phyloP scores from a whole-genome alignment of 2,329 filamentous ascomycete species.

The Botrytis hyacinthi region DNA sequence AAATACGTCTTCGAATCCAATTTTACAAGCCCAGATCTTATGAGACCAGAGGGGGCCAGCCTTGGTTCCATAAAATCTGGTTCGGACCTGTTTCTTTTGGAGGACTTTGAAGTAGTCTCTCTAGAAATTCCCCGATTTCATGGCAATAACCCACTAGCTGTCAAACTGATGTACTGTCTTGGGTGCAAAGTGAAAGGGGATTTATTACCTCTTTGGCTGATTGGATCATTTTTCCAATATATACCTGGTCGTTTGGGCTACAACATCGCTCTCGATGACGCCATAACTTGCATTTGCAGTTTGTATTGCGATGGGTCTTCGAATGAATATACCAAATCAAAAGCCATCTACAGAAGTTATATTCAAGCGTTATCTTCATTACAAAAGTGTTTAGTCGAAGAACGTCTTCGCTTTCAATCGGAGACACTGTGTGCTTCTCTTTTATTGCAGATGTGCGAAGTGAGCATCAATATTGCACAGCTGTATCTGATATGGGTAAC shows the following conservation, averaged over 20 bases:
- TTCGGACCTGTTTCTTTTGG: neutral
- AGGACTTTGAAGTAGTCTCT: neutral
- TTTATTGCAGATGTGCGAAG: slow-evolving; percentile 26
- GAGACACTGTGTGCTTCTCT: slow-evolving; percentile 28
- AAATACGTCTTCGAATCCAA: slow-evolving; percentile 22
- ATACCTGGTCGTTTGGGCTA: slow-evolving; percentile 23
- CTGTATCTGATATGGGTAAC: neutral
- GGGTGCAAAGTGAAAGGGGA: slow-evolving; percentile 19
- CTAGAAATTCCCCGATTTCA: slow-evolving; percentile 16
- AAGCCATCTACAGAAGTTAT: slow-evolving; percentile 20
- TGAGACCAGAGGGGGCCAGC: neutral
- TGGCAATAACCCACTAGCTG: slow-evolving; percentile 18
- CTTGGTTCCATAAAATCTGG: neutral
- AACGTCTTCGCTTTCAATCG: slow-evolving; percentile 6
- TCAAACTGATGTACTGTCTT: slow-evolving; percentile 22
- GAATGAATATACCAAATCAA: slow-evolving; percentile 7
- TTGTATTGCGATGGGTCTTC: slow-evolving; percentile 21
- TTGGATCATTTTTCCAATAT: slow-evolving; percentile 24
- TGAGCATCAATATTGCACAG: neutral
- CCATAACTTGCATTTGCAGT: slow-evolving; percentile 23
- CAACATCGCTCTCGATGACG: slow-evolving; percentile 27
- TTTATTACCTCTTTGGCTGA: slow-evolving; percentile 19
- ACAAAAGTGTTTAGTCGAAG: slow-evolving; percentile 15
- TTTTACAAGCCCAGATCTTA: neutral
- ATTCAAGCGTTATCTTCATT: slow-evolving; percentile 23